A percentile compares a stretch with the other conserved stretches of the same genome.
These are phyloP conservation scores for Pichia norvegensis DNA, from an alignment of 1,139 yeast species.

Conservation along the genomic window DNA sequence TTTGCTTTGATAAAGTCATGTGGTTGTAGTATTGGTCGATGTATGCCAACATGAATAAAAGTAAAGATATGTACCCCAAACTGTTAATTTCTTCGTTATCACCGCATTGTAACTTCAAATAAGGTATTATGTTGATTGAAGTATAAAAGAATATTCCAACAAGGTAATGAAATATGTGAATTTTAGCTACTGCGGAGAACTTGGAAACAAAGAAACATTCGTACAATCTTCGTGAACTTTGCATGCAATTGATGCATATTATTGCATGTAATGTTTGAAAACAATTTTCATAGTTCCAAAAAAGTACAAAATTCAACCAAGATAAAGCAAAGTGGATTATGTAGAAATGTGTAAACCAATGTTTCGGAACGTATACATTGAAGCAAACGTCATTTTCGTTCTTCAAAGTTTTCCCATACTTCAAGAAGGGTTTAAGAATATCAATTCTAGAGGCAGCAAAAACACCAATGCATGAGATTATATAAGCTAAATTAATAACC, in stretches of 20 bases:
- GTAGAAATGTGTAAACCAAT: constrained; percentile 44
- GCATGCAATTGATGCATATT: constrained; percentile 33
- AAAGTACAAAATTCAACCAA: background rate
- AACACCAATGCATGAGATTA: background rate
- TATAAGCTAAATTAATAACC: background rate
- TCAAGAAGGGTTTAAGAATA: constrained; percentile 14
- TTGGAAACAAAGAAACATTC: constrained; percentile 53
- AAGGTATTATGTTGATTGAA: constrained; percentile 30
- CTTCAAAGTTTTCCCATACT: constrained; percentile 26
- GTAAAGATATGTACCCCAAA: constrained; percentile 26
- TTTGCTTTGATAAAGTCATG: constrained; percentile 46
- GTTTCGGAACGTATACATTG: constrained; percentile 39
- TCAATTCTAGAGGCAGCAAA: constrained; percentile 9
- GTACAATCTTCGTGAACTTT: constrained; percentile 52
- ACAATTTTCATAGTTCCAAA: background rate
- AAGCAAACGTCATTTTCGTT: background rate
- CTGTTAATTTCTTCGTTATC: background rate
- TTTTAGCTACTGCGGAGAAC: constrained; percentile 43
- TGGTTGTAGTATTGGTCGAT: constrained; percentile 56
- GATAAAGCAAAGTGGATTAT: constrained; percentile 25
- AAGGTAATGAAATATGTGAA: constrained; percentile 69
- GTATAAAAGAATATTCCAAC: constrained; percentile 67
- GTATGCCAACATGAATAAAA: constrained; percentile 32
- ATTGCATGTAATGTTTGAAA: background rate
- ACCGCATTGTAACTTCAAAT: constrained; percentile 7